Base-by-base conservation (phyloP, 345 rosid species). In the Erodium maritimum region DNA sequence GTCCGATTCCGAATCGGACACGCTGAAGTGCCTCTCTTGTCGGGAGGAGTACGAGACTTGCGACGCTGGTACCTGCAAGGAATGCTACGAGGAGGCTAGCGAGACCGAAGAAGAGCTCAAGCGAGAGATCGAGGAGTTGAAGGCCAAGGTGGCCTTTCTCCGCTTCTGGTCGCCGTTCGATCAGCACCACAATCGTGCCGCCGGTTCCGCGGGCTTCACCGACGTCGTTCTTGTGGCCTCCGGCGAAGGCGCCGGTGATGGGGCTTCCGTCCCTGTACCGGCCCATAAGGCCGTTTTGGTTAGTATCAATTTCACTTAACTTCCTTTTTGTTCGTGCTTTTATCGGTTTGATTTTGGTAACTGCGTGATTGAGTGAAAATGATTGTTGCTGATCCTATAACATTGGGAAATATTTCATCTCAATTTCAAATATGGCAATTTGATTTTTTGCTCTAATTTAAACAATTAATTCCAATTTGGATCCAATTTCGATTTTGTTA, bases 221-320 rank as follows among this genome's bases (percentile, higher is more conserved):
- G 94, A 85, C 42, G 73, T 83, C 61, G 80, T 85, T 71, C 75
- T 90, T 61, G 76, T 87, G 51, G 83, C 90, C 63, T 77, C 82
- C 21, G 70, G 73, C 10, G 79, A 72, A 48, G 76, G 66, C 3
- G 56, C 75, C 14, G 18, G 59, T 23, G 17, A 3, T 42, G 80
- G 65, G 0, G 61, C 72, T 57, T 64, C 84, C 10, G 59, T 81
- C 22, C 82, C 93, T 8, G 77, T 83, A 23, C 78, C 78, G 17
- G 91, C 95, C 33, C 88, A 85, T 54, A 85, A 81, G 67, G 78
- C 79, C 19, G 71, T 90, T 64, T 63, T 90, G 95, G 91, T 90
- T 25, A 66, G 76, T 60, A 11, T 21, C 61, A 24, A 1, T 21
- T 33, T 46, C 14, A 0, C 14, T 50, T 24, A 4, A 13, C 50